Conservation (phyloP, 2,329 filamentous ascomycete genomes). For the Claviceps quebecensis region DNA sequence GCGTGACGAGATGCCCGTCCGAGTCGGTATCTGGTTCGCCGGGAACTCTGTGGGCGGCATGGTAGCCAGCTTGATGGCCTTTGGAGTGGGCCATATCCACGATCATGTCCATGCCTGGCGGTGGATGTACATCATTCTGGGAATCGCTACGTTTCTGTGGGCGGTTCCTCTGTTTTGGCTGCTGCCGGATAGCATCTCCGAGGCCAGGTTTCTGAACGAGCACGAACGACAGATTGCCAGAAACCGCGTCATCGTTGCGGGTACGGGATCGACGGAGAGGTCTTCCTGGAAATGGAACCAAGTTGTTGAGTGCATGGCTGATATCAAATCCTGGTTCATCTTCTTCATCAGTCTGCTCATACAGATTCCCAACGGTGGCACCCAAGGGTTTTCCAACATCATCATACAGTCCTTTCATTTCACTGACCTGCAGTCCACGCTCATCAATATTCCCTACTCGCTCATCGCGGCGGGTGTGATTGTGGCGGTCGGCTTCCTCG, state of each 20-base stretch:
- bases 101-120: constrained; percentile 34
- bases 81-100: constrained; percentile 39
- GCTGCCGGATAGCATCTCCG: constrained; percentile 39
- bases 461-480: constrained; percentile 35
- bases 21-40: constrained; percentile 42
- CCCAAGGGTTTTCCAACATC: constrained; percentile 43
- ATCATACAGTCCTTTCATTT: constrained; percentile 43
- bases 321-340: constrained; percentile 48
- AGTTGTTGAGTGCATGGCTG: constrained; percentile 35
- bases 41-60: constrained; percentile 36
- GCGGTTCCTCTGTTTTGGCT: constrained; percentile 31
- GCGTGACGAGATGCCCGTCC: constrained; percentile 28
- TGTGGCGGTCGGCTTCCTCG: constrained; percentile 33
- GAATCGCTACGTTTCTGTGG: constrained; percentile 36
- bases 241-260: constrained; percentile 32
- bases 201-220: constrained; percentile 41
- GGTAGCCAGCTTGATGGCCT: constrained; percentile 35
- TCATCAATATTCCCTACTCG: constrained; percentile 46
- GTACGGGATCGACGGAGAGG: constrained; percentile 36
- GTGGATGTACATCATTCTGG: constrained; percentile 45
- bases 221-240: constrained; percentile 35
- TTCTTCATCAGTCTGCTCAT: constrained; percentile 36
- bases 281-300: constrained; percentile 36
- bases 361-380: constrained; percentile 49
- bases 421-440: constrained; percentile 36